Evolutionary conservation across 257 asterid genomes (phyloP), one percentile per base, ranked within the genome.

Genomic region (Fraxinus pennsylvanica): DNA sequence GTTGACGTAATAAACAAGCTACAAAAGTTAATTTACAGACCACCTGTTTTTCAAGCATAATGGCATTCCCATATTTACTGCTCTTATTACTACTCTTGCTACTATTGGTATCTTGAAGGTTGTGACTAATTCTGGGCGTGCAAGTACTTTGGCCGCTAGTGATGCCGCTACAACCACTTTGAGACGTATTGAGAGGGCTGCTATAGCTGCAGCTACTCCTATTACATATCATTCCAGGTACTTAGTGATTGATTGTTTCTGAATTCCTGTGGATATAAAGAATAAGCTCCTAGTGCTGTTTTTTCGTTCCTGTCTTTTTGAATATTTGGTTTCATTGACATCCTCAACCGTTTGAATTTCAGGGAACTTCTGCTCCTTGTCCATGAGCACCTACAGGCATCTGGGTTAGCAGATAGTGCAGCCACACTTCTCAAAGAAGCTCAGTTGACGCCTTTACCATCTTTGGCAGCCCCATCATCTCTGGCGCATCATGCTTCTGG

Each of bases 201-300:
- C 99, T 76, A 92, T 96, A 78, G 98, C 99, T 83, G 97, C 98
- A 47, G 99, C 99, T 63, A 93, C 99, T 79, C 99, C 97, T 45
- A 92, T 96, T 79, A 88, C 98, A 76, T 96, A 96, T 82, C 91
- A 96, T 85, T 80, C 98, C 72, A 90, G 97, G 99, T 91, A 88
- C 38, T 68, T 73, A 71, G 52, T 29, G 32, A 57, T 78, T 82
- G 74, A 50, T 54, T 21, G 75, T 73, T 80, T 77, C 59, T 74
- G 54, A 77, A 21, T 54, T 27, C 57, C 63, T 73, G 39, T 38
- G 41, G 41, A 38, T 6, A 6, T 38, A 38, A 7, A 38, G 1
- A 38, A 6, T 6, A 38, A 38, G 41, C 41, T 38, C 41, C 8
- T 6, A 1, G 41, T 38, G 1, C 41, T 38, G 41, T 38, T 6